A percentile compares a stretch with the other conserved stretches of the same genome.
phyloP scores from a whole-genome alignment of 768 basidiomycete species.

The Termitomyces sp. region DNA sequence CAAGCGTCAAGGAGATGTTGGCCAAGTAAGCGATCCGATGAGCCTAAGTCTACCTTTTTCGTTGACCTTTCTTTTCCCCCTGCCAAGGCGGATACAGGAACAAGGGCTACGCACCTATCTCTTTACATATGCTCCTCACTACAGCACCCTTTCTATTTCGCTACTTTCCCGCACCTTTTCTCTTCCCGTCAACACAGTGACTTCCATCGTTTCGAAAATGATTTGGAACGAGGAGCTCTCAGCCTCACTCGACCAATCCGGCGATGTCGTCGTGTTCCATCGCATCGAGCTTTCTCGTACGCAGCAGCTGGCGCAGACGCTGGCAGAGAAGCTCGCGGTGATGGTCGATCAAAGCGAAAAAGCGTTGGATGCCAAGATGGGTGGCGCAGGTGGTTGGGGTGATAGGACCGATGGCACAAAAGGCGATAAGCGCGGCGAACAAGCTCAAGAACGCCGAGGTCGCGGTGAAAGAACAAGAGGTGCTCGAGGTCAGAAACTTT shows the following conservation, averaged over 20 bases:
- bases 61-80: background rate
- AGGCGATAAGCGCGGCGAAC: constrained; percentile 76
- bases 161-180: constrained; percentile 87
- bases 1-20: constrained; percentile 90
- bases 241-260: constrained; percentile 89
- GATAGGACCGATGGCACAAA: constrained; percentile 66
- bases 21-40: constrained; percentile 55
- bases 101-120: constrained; percentile 95
- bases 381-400: constrained; percentile 55
- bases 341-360: constrained; percentile 95
- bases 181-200: constrained; percentile 73
- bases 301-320: constrained; percentile 83
- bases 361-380: constrained; percentile 77
- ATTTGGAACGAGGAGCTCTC: constrained; percentile 96
- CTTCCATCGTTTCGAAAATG: constrained; percentile 95
- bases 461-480: constrained; percentile 67
- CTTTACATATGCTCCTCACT: constrained; percentile 95
- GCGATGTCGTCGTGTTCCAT: constrained; percentile 89
- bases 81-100: constrained; percentile 87
- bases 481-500: constrained; percentile 40
- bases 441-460: constrained; percentile 70
- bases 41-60: background rate
- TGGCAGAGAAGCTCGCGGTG: constrained; percentile 81
- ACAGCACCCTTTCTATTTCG: constrained; percentile 84
- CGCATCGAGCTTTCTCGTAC: constrained; percentile 82